A percentile compares a stretch with the other conserved stretches of the same genome.
phyloP scores from a whole-genome alignment of 1,139 yeast genomes.

The Wickerhamomyces sp. region DNA sequence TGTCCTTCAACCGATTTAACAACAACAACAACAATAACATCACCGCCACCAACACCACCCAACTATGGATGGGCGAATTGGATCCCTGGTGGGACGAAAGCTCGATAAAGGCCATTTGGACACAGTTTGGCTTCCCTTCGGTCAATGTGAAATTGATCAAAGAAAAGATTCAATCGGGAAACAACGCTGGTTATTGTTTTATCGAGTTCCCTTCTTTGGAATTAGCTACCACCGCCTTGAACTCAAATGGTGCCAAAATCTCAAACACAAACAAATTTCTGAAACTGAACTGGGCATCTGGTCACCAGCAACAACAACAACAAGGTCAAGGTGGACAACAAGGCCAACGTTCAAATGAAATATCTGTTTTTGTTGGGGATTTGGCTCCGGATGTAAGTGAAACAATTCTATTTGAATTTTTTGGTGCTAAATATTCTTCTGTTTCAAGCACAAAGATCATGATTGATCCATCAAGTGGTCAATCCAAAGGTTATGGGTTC shows the following conservation, averaged over 20 bases:
- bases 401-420: conserved; percentile 57
- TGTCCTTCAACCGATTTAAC: conserved; percentile 1
- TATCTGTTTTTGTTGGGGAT: conserved; percentile 83
- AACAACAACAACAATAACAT: conserved; percentile 3
- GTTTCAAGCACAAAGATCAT: conserved; percentile 84
- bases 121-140: conserved; percentile 39
- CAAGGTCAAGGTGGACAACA: too few relatives aligned
- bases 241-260: conserved; percentile 63
- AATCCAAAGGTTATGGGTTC: conserved; percentile 87
- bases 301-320: conserved; percentile 23
- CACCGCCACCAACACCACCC: conserved; percentile 12
- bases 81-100: conserved; percentile 84
- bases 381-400: conserved; percentile 75
- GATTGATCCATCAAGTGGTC: conserved; percentile 72
- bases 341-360: conserved; percentile 33
- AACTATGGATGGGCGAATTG: conserved; percentile 91
- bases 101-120: conserved; percentile 66
- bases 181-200: conserved; percentile 78
- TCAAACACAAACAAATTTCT: conserved; percentile 59
- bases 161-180: conserved; percentile 35
- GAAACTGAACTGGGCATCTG: conserved; percentile 85
- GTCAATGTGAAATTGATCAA: conserved; percentile 60
- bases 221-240: conserved; percentile 65
- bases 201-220: conserved; percentile 69
- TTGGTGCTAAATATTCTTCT: conserved; percentile 67